These are phyloP conservation scores for Diaporthe sp. DNA, from an alignment of 2,329 filamentous ascomycete species.

Conservation along the genomic window DNA sequence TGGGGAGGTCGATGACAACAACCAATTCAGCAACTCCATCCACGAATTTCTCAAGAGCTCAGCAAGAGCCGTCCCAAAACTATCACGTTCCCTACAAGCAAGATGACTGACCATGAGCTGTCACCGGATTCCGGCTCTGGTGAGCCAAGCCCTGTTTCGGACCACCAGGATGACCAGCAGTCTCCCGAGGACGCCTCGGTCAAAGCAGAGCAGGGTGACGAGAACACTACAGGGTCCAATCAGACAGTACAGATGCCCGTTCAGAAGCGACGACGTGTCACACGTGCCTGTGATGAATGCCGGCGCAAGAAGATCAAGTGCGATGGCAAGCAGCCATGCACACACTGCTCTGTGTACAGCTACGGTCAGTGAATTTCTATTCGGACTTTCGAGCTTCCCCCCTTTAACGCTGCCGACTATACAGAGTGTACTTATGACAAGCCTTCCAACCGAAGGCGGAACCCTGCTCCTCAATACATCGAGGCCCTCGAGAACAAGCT, in stretches of 20 bases:
- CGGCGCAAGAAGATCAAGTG: constrained; percentile 90
- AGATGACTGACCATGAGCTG: constrained; percentile 31
- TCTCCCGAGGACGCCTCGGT: constrained; percentile 36
- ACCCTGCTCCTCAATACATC: constrained; percentile 92
- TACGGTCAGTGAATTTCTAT: constrained; percentile 77
- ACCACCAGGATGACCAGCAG: constrained; percentile 53
- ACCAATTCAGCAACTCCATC: neutral
- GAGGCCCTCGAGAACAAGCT: constrained; percentile 88
- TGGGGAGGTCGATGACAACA: constrained; percentile 15
- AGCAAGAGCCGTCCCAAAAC: constrained; percentile 4
- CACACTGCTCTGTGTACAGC: constrained; percentile 97
- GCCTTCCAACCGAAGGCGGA: constrained; percentile 90
- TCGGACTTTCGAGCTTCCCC: neutral
- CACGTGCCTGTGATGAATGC: constrained; percentile 85
- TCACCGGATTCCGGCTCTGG: constrained; percentile 38
- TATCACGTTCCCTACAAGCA: constrained; percentile 3
- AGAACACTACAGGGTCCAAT: constrained; percentile 31
- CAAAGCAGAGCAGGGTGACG: constrained; percentile 37
- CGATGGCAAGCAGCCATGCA: constrained; percentile 89
- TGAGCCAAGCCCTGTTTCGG: constrained; percentile 51
- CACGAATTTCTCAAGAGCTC: neutral
- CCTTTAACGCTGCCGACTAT: constrained; percentile 16
- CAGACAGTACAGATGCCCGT: constrained; percentile 61
- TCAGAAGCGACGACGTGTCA: constrained; percentile 84
- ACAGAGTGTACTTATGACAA: constrained; percentile 96